phyloP scores from a whole-genome alignment of 805 yeast species.

The Barnettozyma vustinii region DNA sequence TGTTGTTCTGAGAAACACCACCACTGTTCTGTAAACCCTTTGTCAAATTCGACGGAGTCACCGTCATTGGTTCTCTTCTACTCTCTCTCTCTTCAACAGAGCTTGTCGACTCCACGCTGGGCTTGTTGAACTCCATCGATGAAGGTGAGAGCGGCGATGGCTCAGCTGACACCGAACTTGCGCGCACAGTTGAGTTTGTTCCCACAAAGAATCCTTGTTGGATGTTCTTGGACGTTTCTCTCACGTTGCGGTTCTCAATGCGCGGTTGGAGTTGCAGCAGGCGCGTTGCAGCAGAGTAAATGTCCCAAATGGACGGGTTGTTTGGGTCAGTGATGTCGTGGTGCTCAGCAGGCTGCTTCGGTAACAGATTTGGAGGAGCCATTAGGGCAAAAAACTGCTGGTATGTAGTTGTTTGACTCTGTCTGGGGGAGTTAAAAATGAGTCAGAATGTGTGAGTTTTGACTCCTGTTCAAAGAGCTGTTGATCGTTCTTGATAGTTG shows the following conservation, averaged over 20 bases:
- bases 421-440: background rate
- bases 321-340: background rate
- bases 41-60: conserved; percentile 20
- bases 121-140: conserved; percentile 12
- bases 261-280: conserved; percentile 26
- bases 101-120: conserved; percentile 19
- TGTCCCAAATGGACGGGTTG: conserved; percentile 29
- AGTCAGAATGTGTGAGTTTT: background rate
- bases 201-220: conserved; percentile 10
- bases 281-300: conserved; percentile 28
- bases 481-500: background rate
- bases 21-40: conserved; percentile 12
- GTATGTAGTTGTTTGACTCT: background rate
- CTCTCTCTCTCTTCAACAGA: conserved; percentile 6
- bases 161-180: background rate
- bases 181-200: background rate
- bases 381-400: background rate
- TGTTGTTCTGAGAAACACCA: background rate
- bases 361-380: background rate
- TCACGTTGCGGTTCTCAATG: conserved; percentile 26
- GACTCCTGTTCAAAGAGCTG: background rate
- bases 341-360: background rate
- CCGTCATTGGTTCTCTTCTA: background rate
- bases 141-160: conserved; percentile 9
- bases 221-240: conserved; percentile 24